These are phyloP conservation scores for Selaginella moellendorffii DNA, from an alignment of 75 land plant species.

Conservation along the genomic window DNA sequence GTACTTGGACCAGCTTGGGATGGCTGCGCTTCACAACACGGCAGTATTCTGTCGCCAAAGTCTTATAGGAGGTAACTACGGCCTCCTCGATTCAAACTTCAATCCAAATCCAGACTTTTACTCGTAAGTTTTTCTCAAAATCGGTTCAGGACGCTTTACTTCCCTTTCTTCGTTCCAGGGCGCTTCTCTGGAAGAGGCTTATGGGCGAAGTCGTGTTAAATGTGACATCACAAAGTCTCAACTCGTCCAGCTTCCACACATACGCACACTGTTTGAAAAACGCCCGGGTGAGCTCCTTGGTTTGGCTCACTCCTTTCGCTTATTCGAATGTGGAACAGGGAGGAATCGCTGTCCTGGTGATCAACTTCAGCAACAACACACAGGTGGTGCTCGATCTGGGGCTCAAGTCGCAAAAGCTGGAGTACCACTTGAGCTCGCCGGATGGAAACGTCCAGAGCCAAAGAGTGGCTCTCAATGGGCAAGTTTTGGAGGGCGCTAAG, in stretches of 20 bases:
- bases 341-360: neutral
- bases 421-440: neutral
- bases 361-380: neutral
- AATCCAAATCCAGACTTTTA: slow-evolving; percentile 89
- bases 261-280: neutral
- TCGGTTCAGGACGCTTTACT: too few species aligned
- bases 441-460: neutral
- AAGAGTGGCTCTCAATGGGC: neutral
- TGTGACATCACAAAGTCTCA: neutral
- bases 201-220: neutral
- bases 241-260: neutral
- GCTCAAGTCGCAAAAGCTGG: neutral
- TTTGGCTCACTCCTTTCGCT: neutral
- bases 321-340: too few species aligned
- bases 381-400: too few species aligned
- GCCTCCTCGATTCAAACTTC: slow-evolving; percentile 56
- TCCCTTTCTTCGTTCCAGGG: neutral
- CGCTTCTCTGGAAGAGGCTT: neutral
- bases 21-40: slow-evolving; percentile 44
- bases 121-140: neutral
- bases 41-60: slow-evolving; percentile 56
- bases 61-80: slow-evolving; percentile 82
- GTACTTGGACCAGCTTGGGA: slow-evolving; percentile 80
- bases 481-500: neutral
- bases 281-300: neutral